phyloP scores from a whole-genome alignment of 371 early-diverging fungal species.

The Mucor mucedo region DNA sequence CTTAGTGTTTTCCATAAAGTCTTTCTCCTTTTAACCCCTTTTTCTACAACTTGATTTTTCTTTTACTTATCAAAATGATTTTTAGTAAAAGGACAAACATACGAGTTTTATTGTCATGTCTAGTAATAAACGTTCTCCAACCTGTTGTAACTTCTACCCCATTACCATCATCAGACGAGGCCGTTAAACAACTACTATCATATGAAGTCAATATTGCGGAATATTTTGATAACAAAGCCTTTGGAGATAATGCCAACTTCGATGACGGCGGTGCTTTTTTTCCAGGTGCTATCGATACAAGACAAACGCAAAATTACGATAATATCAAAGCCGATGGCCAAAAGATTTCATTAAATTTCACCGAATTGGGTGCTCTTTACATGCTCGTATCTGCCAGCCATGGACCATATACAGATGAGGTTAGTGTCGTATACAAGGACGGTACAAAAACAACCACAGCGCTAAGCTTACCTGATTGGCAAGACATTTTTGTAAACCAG shows the following conservation, averaged over 20 bases:
- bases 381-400: constrained; percentile 27
- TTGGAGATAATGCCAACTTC: constrained; percentile 23
- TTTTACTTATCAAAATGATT: too few relatives aligned
- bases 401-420: constrained; percentile 15
- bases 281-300: background rate
- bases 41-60: too few relatives aligned
- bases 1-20: too few relatives aligned
- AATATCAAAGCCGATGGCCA: constrained; percentile 21
- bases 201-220: background rate
- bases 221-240: constrained; percentile 12
- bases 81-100: too few relatives aligned
- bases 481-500: constrained; percentile 10
- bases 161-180: too few relatives aligned
- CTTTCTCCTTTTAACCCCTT: too few relatives aligned
- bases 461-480: constrained; percentile 33
- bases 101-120: too few relatives aligned
- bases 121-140: too few relatives aligned
- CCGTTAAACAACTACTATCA: too few relatives aligned
- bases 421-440: constrained; percentile 19
- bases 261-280: constrained; percentile 25
- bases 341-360: constrained; percentile 10
- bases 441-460: constrained; percentile 9
- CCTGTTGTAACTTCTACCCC: too few relatives aligned
- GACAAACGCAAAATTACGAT: background rate
- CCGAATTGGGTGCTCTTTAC: constrained; percentile 22